Conservation (phyloP, 495 filamentous ascomycete genomes). For the Aspergillus mulundensis region DNA sequence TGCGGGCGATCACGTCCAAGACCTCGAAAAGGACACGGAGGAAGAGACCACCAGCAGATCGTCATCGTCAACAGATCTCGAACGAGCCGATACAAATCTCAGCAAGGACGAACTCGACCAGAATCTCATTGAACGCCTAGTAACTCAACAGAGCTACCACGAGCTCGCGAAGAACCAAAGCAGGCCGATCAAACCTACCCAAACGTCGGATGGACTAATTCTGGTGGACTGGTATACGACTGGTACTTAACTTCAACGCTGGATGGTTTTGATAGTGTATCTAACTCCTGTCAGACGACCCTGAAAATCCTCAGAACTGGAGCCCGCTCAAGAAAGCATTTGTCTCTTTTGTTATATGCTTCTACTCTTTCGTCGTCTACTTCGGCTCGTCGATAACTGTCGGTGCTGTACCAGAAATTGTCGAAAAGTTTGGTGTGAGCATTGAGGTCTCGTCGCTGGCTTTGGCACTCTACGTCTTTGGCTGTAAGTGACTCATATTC, state of each 20-base stretch:
- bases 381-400: not conserved
- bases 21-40: not conserved
- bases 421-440: not conserved
- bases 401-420: not conserved
- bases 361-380: slow-evolving; percentile 4
- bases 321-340: not conserved
- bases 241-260: not conserved
- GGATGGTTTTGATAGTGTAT: not conserved
- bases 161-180: not conserved
- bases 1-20: not conserved
- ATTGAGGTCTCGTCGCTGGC: not conserved
- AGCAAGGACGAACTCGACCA: not conserved
- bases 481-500: not conserved
- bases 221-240: slow-evolving; percentile 6
- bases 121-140: not conserved
- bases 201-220: not conserved
- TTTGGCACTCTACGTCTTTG: not conserved
- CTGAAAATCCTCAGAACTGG: slow-evolving; percentile 11
- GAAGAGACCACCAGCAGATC: not conserved
- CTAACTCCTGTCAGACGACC: not conserved
- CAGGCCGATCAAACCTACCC: not conserved
- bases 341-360: not conserved
- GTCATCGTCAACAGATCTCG: not conserved
- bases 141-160: not conserved
- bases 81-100: not conserved